Base-by-base conservation (phyloP, 2,329 filamentous ascomycete species). In the Emergomyces orientalis region DNA sequence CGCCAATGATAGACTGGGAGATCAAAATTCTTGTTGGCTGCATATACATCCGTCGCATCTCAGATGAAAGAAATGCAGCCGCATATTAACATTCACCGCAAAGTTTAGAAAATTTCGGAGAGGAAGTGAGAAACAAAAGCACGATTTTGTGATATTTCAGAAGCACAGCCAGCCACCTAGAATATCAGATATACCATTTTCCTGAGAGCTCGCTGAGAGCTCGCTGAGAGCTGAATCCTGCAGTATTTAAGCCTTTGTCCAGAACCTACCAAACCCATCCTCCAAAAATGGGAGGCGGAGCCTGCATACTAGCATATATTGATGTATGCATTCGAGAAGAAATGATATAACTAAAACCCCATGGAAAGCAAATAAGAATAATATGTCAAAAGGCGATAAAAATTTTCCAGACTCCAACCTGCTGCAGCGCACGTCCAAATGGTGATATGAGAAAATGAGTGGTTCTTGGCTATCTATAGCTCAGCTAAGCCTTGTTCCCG, bases 401-500 rank as follows among this genome's bases (percentile, higher is more conserved):
- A 43, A 4, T 32, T 47, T 45, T 39, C 34, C 32, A n/a, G 37
- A 22, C 8, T 19, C 30, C 27, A 27, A 5, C 41, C 3, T 49
- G 19, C 59, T 30, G 43, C 30, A 37, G 30, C 19, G 43, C 14
- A 34, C 30, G 45, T 41, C 32, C 34, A 37, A 60, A 39, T 59
- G 13, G 39, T n/a, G 39, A 32, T 45, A 2, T 57, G 8, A 25
- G 8, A 25, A 57, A 41, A n/a, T 34, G 25, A 25, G 43, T 41
- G 45, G 59, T 60, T n/a, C 45, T 51, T 45, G 41, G 37, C 45
- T 22, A 22, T 39, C 19, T 56, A 8, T 25, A 47, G 56, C 41
- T 52, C 59, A 60, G 59, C 49, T 37, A 60, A 19, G 49, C 59
- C 45, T 25, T 39, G 45, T 8, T n/a, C n/a, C 59, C 59, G 30